phyloP scores from a whole-genome alignment of 768 basidiomycete genomes.

The Phaeotremella skinneri region DNA sequence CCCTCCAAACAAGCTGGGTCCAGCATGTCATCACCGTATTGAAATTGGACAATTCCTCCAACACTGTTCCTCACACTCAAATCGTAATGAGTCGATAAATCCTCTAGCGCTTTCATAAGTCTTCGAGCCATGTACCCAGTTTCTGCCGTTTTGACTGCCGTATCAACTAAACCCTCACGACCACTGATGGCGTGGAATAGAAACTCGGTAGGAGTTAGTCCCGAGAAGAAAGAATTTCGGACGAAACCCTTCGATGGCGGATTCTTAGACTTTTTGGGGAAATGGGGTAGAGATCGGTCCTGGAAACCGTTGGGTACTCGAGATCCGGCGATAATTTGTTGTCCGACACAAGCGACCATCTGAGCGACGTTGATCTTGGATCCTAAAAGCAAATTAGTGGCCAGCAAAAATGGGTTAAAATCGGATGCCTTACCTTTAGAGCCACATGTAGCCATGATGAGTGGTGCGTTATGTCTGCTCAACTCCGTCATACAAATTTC shows the following conservation, averaged over 20 bases:
- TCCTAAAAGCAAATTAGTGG: constrained; percentile 57
- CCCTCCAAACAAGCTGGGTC: constrained; percentile 96
- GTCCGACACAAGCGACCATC: constrained; percentile 99
- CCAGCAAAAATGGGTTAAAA: constrained; percentile 19
- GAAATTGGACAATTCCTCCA: constrained; percentile 94
- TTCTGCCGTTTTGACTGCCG: constrained; percentile 98
- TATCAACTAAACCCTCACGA: constrained; percentile 97
- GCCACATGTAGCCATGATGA: constrained; percentile 99
- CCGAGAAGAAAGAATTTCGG: constrained; percentile 92
- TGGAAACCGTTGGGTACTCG: constrained; percentile 99
- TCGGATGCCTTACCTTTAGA: constrained; percentile 72
- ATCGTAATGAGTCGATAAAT: constrained; percentile 94
- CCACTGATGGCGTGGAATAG: constrained; percentile 98
- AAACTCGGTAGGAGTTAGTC: constrained; percentile 90
- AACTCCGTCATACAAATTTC: constrained; percentile 97
- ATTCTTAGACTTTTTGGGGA: constrained; percentile 92
- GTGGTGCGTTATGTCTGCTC: constrained; percentile 92
- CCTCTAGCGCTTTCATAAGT: constrained; percentile 97
- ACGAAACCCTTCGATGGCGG: constrained; percentile 99
- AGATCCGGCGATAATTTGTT: constrained; percentile 96
- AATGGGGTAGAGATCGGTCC: constrained; percentile 97
- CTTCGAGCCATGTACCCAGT: constrained; percentile 99
- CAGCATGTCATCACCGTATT: constrained; percentile 93
- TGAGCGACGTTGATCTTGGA: constrained; percentile 99
- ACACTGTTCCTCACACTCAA: constrained; percentile 89